Percentiles rank a stretch among this genome's conserved stretches.
phyloP scores from a whole-genome alignment of 192 early-diverging fungal species.

The Coemansia sp. region DNA sequence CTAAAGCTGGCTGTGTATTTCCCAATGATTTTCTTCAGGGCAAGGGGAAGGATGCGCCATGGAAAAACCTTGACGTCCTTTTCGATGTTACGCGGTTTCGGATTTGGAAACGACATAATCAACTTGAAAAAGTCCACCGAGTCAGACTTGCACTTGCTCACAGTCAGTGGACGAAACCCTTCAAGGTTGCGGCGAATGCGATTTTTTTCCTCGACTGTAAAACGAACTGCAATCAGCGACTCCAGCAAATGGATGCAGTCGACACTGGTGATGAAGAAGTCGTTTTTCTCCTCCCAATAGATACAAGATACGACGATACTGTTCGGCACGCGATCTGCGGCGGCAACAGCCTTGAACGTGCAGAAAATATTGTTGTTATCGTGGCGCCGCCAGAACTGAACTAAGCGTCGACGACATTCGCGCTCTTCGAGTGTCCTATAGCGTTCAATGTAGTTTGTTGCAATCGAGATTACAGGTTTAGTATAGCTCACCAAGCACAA shows the following conservation, averaged over 20 bases:
- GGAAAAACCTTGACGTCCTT: slow-evolving; percentile 87
- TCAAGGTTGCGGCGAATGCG: slow-evolving; percentile 83
- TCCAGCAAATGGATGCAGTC: slow-evolving; percentile 77
- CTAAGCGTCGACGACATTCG: slow-evolving; percentile 61
- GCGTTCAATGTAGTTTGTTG: no score
- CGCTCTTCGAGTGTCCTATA: slow-evolving; percentile 62
- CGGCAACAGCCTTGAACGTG: slow-evolving; percentile 60
- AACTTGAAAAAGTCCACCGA: slow-evolving; percentile 75
- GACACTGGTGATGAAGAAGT: slow-evolving; percentile 76
- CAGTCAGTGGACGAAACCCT: slow-evolving; percentile 72
- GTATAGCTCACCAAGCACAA: background rate
- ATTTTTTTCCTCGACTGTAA: slow-evolving; percentile 84
- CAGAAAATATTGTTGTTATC: slow-evolving; percentile 64
- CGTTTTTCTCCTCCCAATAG: slow-evolving; percentile 70
- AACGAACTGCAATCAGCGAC: slow-evolving; percentile 68
- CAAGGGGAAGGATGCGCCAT: slow-evolving; percentile 68
- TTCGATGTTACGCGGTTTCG: slow-evolving; percentile 82
- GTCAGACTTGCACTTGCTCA: slow-evolving; percentile 74
- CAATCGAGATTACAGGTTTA: background rate
- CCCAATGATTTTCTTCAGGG: slow-evolving; percentile 73
- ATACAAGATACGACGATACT: slow-evolving; percentile 77
- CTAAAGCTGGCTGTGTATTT: slow-evolving; percentile 61
- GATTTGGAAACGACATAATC: slow-evolving; percentile 80
- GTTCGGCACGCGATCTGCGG: slow-evolving; percentile 58
- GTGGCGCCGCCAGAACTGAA: slow-evolving; percentile 73